A percentile compares a stretch with the other conserved stretches of the same genome.
Evolutionary conservation across 176 grass and related monocot genomes (phyloP).

Genomic region (Triticum urartu): DNA sequence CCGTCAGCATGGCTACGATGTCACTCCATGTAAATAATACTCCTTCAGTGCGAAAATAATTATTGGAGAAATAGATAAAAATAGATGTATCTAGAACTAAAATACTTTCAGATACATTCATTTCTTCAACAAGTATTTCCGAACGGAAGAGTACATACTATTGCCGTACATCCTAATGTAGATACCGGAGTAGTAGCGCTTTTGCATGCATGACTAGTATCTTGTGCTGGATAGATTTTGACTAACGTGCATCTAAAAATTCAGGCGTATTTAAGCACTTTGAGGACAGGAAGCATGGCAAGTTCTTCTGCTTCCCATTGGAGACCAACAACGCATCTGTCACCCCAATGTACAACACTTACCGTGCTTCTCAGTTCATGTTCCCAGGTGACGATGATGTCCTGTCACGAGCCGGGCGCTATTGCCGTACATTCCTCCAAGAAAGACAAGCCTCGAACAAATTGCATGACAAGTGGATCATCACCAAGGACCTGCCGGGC

Average conservation of each 20-base stretch:
- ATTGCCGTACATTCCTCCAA: constrained; percentile 25
- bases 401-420: not conserved
- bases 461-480: constrained; percentile 64
- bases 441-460: constrained; percentile 27
- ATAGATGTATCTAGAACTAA: too few species aligned
- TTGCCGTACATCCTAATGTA: too few species aligned
- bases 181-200: too few species aligned
- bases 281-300: constrained; percentile 22
- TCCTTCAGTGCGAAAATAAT: too few species aligned
- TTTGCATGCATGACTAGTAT: too few species aligned
- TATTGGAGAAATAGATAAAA: too few species aligned
- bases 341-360: constrained; percentile 43
- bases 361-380: constrained; percentile 36
- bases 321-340: constrained; percentile 31
- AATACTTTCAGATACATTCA: too few species aligned
- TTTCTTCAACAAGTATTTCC: too few species aligned
- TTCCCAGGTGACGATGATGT: constrained; percentile 40
- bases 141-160: too few species aligned
- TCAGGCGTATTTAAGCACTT: constrained; percentile 44
- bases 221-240: not conserved
- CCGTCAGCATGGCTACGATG: constrained; percentile 44
- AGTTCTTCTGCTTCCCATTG: constrained; percentile 34
- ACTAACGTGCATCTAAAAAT: not conserved
- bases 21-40: constrained; percentile 32
- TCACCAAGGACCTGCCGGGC: constrained; percentile 46